These are phyloP conservation scores for Penicillium taxi DNA, from an alignment of 495 filamentous ascomycete genomes.

Conservation along the genomic window DNA sequence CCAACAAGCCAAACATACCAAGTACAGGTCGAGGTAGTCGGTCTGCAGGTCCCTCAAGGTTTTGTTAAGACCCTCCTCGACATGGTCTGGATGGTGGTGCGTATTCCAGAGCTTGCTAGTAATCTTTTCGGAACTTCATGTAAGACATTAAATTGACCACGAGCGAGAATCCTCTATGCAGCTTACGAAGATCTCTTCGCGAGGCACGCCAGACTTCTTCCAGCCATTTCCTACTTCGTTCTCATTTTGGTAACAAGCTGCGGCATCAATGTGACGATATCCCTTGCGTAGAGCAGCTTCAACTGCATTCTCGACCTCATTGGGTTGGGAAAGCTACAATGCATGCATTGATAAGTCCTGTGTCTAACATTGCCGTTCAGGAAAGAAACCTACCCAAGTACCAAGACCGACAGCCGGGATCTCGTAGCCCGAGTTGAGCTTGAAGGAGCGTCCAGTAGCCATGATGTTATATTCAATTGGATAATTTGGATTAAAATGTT, in stretches of 20 bases:
- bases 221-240: constrained; percentile 37
- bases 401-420: constrained; percentile 32
- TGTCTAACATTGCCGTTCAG: not conserved
- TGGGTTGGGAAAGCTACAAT: constrained; percentile 37
- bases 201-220: constrained; percentile 34
- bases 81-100: constrained; percentile 34
- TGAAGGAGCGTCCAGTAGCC: constrained; percentile 33
- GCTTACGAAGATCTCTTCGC: constrained; percentile 38
- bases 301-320: constrained; percentile 44
- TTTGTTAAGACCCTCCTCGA: constrained; percentile 35
- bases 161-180: not conserved
- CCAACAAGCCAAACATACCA: constrained; percentile 27
- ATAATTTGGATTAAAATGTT: no score
- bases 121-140: constrained; percentile 9
- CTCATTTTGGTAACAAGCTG: constrained; percentile 36
- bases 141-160: not conserved
- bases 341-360: not conserved
- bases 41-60: constrained; percentile 36
- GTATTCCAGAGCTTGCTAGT: constrained; percentile 42
- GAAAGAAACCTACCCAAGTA: constrained; percentile 23
- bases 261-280: constrained; percentile 39
- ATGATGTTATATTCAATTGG: constrained; percentile 13
- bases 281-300: constrained; percentile 39
- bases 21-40: constrained; percentile 37
- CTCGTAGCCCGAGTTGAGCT: constrained; percentile 33